Evolutionary conservation across 2,329 filamentous ascomycete genomes (phyloP).

Genomic region (Colletotrichum aenigma): DNA sequence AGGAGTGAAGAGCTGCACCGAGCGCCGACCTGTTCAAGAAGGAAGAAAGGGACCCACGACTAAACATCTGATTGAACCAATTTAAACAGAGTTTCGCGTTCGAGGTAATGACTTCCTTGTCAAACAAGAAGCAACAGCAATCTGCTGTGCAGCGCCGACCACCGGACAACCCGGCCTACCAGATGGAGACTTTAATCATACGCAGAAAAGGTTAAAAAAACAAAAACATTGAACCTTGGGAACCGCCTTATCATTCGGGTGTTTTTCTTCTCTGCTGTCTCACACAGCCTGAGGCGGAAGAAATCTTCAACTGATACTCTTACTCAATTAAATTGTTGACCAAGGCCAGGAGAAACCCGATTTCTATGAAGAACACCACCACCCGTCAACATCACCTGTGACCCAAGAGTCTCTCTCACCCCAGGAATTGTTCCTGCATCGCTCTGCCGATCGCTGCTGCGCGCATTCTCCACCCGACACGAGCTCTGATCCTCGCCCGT

Average conservation of each 20-base stretch:
- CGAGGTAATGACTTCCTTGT: background rate
- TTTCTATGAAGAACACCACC: background rate
- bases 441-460: background rate
- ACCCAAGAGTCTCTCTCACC: background rate
- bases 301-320: background rate
- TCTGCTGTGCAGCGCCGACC: background rate
- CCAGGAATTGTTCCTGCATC: background rate
- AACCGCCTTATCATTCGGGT: background rate
- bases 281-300: background rate
- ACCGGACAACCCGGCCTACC: background rate
- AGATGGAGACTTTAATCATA: background rate
- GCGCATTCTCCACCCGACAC: constrained; percentile 1
- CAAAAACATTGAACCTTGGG: background rate
- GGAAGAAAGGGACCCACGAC: background rate
- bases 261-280: background rate
- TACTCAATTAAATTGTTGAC: background rate
- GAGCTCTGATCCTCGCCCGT: background rate
- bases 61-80: background rate
- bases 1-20: background rate
- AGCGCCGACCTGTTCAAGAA: background rate
- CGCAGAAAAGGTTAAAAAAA: background rate
- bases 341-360: background rate
- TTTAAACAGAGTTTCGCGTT: background rate
- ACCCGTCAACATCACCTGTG: background rate
- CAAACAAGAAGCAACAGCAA: background rate